phyloP scores from a whole-genome alignment of 23 red algal genomes.

The Gracilaria domingensis region DNA sequence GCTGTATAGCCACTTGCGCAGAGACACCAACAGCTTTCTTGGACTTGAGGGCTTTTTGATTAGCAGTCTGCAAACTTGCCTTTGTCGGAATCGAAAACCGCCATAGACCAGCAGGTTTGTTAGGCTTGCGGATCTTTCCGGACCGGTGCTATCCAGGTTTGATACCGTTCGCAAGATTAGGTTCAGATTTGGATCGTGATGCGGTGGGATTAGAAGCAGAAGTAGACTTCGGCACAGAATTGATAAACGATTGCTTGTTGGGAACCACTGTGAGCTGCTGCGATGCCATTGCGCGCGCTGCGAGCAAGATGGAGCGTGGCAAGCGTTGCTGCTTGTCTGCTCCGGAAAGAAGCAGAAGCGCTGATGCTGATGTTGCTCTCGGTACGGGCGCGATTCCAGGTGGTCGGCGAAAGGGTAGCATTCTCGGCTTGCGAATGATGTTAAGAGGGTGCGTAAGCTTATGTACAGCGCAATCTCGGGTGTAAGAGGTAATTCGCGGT shows the following conservation, averaged over 20 bases:
- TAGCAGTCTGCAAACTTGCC: neutral
- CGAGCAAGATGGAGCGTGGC: neutral
- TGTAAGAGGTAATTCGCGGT: neutral
- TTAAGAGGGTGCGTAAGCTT: slow-evolving; percentile 28
- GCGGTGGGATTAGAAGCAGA: neutral
- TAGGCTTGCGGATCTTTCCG: neutral
- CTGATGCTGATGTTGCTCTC: slow-evolving; percentile 12
- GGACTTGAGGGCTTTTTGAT: slow-evolving; percentile 10
- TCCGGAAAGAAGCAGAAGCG: slow-evolving; percentile 55
- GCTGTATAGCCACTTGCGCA: neutral
- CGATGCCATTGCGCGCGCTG: slow-evolving; percentile 20
- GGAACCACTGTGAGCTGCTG: neutral
- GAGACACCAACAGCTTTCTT: neutral
- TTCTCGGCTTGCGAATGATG: slow-evolving; percentile 18
- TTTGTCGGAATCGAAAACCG: slow-evolving; percentile 2
- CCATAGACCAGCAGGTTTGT: neutral
- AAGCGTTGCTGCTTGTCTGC: slow-evolving; percentile 58
- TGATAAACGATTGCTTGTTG: neutral
- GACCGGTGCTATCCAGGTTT: neutral
- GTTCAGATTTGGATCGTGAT: slow-evolving; percentile 7
- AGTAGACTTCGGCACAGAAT: neutral
- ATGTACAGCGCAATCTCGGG: slow-evolving; percentile 5
- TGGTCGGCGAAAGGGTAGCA: neutral
- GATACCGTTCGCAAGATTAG: slow-evolving; percentile 5
- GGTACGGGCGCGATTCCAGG: neutral